phyloP scores from a whole-genome alignment of 2,329 filamentous ascomycete species.

The Fusarium sp. region DNA sequence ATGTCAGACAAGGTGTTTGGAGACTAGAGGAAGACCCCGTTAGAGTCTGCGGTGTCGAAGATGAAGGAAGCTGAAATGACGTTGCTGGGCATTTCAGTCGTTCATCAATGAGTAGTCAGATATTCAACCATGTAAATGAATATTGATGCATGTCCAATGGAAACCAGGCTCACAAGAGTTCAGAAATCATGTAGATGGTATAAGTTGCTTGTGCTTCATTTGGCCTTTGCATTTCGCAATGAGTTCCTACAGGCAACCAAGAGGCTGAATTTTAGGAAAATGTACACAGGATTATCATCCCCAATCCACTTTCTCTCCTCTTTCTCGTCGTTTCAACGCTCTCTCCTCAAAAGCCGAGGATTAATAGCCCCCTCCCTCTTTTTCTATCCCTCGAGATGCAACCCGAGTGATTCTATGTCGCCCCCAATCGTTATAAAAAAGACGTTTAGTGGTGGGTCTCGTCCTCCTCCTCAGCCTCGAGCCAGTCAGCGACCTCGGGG shows the following conservation, averaged over 20 bases:
- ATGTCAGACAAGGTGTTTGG: conserved; percentile 1
- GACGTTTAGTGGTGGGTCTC: conserved; percentile 66
- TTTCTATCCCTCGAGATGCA: conserved; percentile 28
- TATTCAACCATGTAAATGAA: too few relatives aligned
- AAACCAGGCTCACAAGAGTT: too few relatives aligned
- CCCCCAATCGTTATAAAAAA: conserved; percentile 17
- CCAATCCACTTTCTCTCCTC: conserved; percentile 43
- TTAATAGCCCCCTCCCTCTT: conserved; percentile 37
- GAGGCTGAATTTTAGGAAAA: conserved; percentile 54
- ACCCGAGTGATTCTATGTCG: conserved; percentile 17
- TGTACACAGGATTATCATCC: conserved; percentile 56
- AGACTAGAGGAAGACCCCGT: too few relatives aligned
- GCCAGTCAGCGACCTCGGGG: conserved; percentile 79
- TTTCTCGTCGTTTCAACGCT: conserved; percentile 13
- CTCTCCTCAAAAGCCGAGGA: conserved; percentile 20
- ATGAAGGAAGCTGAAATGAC: neutral
- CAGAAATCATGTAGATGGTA: neutral
- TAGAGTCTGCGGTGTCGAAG: neutral
- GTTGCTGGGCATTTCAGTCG: neutral
- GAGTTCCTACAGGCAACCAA: conserved; percentile 52
- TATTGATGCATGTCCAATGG: too few relatives aligned
- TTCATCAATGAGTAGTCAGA: neutral
- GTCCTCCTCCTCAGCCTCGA: conserved; percentile 82
- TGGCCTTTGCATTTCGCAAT: conserved; percentile 51
- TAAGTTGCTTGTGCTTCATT: conserved; percentile 46